Conservation (phyloP, 2,329 filamentous ascomycete genomes). For the Hypomyces rosellus region DNA sequence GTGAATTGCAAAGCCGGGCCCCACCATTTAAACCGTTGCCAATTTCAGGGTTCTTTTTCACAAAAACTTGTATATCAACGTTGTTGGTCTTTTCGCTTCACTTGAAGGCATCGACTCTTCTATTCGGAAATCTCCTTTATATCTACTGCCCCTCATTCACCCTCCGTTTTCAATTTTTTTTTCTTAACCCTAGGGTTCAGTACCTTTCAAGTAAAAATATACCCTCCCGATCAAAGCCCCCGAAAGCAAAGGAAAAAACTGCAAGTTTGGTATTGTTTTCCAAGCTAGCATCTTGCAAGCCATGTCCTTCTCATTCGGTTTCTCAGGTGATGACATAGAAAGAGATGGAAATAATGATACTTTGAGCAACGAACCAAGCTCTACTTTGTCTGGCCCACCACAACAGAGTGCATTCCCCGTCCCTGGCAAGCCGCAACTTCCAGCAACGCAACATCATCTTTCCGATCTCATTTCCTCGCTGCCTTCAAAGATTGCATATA, state of each 20-base stretch:
- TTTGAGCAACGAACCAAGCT: conserved; percentile 29
- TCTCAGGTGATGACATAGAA: conserved; percentile 60
- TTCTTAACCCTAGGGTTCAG: too few relatives aligned
- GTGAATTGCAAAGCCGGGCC: background rate
- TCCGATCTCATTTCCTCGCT: conserved; percentile 48
- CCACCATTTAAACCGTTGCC: too few relatives aligned
- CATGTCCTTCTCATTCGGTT: conserved; percentile 55
- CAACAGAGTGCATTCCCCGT: conserved; percentile 52
- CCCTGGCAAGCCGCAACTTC: conserved; percentile 53
- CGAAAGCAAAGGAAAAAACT: background rate
- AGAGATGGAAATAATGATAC: background rate
- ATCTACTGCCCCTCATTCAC: background rate
- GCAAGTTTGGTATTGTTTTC: background rate
- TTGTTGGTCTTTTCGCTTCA: too few relatives aligned
- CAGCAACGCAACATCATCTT: conserved; percentile 46
- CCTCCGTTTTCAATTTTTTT: background rate
- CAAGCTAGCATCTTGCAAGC: too few relatives aligned
- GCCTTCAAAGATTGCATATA: conserved; percentile 69
- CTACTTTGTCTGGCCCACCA: conserved; percentile 17
- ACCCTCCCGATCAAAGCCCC: too few relatives aligned
- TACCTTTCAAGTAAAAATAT: too few relatives aligned
- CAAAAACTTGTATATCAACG: too few relatives aligned
- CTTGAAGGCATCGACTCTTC: too few relatives aligned
- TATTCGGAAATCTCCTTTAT: background rate
- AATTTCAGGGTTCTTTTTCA: too few relatives aligned